Percentiles rank a stretch among this genome's conserved stretches.
Conservation (phyloP, 345 rosid genomes). For the Syzygium aqueum region DNA sequence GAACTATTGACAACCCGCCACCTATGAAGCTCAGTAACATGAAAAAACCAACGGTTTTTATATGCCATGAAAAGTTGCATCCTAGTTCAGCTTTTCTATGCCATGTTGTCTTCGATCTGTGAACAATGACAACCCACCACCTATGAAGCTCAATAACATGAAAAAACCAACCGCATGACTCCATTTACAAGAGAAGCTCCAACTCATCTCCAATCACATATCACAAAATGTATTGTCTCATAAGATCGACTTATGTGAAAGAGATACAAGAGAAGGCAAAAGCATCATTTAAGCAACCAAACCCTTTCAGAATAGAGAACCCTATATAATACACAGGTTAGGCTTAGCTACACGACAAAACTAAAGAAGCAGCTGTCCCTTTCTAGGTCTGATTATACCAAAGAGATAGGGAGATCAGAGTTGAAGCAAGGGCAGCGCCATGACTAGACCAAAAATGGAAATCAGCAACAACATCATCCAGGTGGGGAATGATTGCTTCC, state of each 20-base stretch:
- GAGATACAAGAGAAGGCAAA: background rate
- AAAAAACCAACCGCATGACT: background rate
- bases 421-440: constrained; percentile 96
- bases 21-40: background rate
- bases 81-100: background rate
- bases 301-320: background rate
- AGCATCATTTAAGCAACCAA: background rate
- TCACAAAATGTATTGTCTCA: background rate
- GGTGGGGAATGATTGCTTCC: constrained; percentile 64
- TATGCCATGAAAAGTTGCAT: background rate
- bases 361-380: background rate
- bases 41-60: background rate
- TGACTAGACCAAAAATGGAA: constrained; percentile 81
- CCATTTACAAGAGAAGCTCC: background rate
- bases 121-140: background rate
- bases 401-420: constrained; percentile 24
- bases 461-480: constrained; percentile 83
- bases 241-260: background rate
- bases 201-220: background rate
- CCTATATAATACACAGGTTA: background rate
- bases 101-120: background rate
- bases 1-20: background rate
- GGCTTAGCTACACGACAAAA: background rate
- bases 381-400: background rate
- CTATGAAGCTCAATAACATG: background rate